Evolutionary conservation across 2,329 filamentous ascomycete genomes (phyloP), one percentile per base, ranked within the genome.

Genomic region (Diaporthe destruens): DNA sequence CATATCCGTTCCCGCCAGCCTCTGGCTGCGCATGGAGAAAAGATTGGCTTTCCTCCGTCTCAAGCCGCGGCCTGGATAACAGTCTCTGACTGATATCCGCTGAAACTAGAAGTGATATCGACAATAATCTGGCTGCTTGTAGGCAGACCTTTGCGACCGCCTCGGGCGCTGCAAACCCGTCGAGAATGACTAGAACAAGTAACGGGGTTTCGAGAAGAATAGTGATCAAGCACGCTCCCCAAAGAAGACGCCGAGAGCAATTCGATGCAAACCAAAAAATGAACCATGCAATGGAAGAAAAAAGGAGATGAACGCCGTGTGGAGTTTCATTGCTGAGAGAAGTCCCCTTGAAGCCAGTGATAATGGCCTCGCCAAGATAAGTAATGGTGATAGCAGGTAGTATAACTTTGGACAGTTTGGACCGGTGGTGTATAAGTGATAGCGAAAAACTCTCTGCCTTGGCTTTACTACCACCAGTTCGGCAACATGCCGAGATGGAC

Each of bases 11-110:
- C 29, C 36, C 44, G n/a, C 20, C 29, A 18, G 44, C 25, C 20
- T 51, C 61, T 39, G 61, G 14, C 29, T 65, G 61, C 12, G 44
- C 32, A 11, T 14, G 44, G 18, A 65, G 44, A 36, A 65, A 65
- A 25, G 61, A 44, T 7, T 65, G 29, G n/a, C 23, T 65, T 51
- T 65, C 61, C 44, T 51, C 61, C 12, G 29, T 32, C 6, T 51
- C 44, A 65, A 18, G 61, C 29, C 34, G 61, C 8, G 49, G 44
- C 39, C 44, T 29, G 25, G 61, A 23, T 14, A 29, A 29, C 18
- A 51, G 11, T 6, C 36, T 29, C 20, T n/a, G 61, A 29, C 20
- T 36, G 20, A 36, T 32, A n/a, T 36, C 44, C 9, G 32, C 29
- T 6, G 36, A 25, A 7, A 65, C 32, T 14, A 51, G 12, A 23